Evolutionary conservation across 2,329 filamentous ascomycete species (phyloP), one percentile per base, ranked within the genome.

Genomic region (Sclerotinia subarctica): DNA sequence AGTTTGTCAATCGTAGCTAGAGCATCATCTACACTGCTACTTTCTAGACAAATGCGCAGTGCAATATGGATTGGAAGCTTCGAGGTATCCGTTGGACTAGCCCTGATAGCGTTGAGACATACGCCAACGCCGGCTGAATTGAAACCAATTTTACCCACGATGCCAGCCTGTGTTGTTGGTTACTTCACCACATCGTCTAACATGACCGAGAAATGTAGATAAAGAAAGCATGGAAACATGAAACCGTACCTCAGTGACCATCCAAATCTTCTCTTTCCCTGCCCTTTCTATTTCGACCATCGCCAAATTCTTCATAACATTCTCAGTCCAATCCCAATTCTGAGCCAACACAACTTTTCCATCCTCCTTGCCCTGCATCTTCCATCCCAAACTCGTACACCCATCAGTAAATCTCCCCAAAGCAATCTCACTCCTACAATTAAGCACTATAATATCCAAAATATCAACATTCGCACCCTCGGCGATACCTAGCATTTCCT

Each of bases 31-130:
- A 78, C 75, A 3, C 79, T 82, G 2, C 52, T 64, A 69, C 81
- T 82, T 58, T 87, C 83, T 6, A 88, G 77, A 32, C 79, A 83
- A 67, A 81, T 78, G 21, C 85, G 78, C n/a, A 88, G 78, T 0
- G 81, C 85, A 17, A 88, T 76, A 74, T 88, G 86, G 24, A 82
- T 82, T 0, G 86, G 85, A 13, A 87, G 73, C 15, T 80, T 80
- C 4, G 74, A 75, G 1, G 78, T 73, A 68, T 82, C 78, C 49
- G 85, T 79, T 2, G 85, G 84, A 53, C 78, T 77, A 2, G 82
- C 83, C 69, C 79, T 78, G 70, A 88, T 84, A 4, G 85, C 86
- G 72, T 88, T 88, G 42, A 87, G 78, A 59, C 80, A 82, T 0
- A 84, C 82, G 0, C 84, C 85, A 0, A 88, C 84, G 3, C 84